Base-by-base conservation (phyloP, 257 asterid species). In the Petunia axillaris region DNA sequence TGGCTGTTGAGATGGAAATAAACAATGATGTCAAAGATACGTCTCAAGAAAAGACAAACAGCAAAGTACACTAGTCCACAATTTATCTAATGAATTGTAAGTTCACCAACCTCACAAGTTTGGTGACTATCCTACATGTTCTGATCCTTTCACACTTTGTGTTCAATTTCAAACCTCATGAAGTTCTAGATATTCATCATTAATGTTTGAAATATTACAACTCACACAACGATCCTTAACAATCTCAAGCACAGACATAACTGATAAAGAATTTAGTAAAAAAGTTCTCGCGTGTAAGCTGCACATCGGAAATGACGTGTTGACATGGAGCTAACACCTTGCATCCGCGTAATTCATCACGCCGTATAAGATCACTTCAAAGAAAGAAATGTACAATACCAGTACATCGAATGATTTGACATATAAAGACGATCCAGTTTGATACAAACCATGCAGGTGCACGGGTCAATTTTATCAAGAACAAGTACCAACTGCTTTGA, bases 1-100 rank as follows among this genome's bases (percentile, higher is more conserved):
- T 90, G 70, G 97, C 99, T 95, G 93, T 66, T 9, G 62, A 58
- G 16, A 62, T 64, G 80, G 73, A 79, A 67, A 58, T 16, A 59
- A 58, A 73, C 36, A 77, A 13, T 62, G 58, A 55, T 58, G 68
- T 64, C 43, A 71, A 59, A 81, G 44, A 75, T 50, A 82, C 25
- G 11, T 55, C 35, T 71, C 41, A 48, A 48, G 59, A 71, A 5
- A 5, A 5, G 44, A 36, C 77, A 35, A 67, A 10, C 50, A 48
- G 8, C 43, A 5, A 35, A 57, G 9, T 15, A 57, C 36, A 57
- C 9, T 35, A 70, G n/a, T 25, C 40, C 43, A 0, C 59, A 46
- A 25, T 13, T 70, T 46, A 10, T 16, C 16, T 2, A 2, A 70
- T 46, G 10, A 53, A 70, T 44, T 52, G 57, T 52, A 52, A 48